phyloP scores from a whole-genome alignment of 176 grass and related monocot species.

The Microstegium vimineum region DNA sequence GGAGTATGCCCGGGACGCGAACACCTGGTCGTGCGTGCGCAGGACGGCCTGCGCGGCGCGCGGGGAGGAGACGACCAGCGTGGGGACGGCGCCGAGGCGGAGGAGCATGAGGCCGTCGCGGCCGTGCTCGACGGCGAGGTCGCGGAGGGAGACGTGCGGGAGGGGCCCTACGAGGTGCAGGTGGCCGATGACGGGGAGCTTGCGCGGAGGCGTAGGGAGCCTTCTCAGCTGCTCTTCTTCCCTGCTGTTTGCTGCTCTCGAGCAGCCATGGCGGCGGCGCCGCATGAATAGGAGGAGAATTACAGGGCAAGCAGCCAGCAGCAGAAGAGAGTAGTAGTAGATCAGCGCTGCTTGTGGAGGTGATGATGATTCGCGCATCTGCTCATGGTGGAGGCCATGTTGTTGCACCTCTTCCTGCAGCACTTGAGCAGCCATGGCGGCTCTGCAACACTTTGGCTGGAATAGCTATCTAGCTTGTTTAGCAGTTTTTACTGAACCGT shows the following conservation, averaged over 20 bases:
- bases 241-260: not conserved
- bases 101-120: not conserved
- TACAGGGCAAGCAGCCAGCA: not conserved
- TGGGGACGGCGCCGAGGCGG: not conserved
- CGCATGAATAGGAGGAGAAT: not conserved
- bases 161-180: not conserved
- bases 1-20: not conserved
- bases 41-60: not conserved
- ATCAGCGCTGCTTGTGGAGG: not conserved
- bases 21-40: not conserved
- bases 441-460: too few relatives aligned
- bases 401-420: too few relatives aligned
- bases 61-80: not conserved
- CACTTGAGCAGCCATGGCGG: too few relatives aligned
- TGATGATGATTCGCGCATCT: not conserved
- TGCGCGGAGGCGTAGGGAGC: not conserved
- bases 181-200: not conserved
- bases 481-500: too few relatives aligned
- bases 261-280: too few relatives aligned
- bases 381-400: too few relatives aligned
- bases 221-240: not conserved
- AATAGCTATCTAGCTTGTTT: too few relatives aligned
- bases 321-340: not conserved
- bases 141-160: not conserved
- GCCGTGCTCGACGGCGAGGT: not conserved